Conservation (phyloP, 176 grass and related monocot genomes). For the Oryza rufipogon region DNA sequence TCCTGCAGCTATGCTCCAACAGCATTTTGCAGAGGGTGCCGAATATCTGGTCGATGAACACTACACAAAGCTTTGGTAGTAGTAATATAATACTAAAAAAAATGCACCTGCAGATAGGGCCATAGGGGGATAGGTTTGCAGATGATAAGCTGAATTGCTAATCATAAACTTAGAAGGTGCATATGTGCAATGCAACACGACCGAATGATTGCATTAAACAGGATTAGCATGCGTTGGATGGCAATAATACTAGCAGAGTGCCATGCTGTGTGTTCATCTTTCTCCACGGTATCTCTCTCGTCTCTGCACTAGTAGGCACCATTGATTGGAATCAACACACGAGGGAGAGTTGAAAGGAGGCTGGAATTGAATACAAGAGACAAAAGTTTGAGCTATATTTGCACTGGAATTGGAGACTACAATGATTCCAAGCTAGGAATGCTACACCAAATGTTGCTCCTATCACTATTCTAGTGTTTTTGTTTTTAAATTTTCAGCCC, state of each 20-base stretch:
- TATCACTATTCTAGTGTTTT: background rate
- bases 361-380: constrained; percentile 50
- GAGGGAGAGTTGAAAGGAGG: constrained; percentile 9
- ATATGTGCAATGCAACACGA: constrained; percentile 2
- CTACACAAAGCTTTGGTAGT: background rate
- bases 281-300: background rate
- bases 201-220: constrained; percentile 44
- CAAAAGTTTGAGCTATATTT: constrained; percentile 46
- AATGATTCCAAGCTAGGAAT: constrained; percentile 31
- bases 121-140: too few species aligned
- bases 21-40: constrained; percentile 9
- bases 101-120: background rate
- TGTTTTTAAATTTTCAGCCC: background rate
- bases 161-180: background rate
- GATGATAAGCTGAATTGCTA: background rate
- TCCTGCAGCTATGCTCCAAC: background rate
- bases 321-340: constrained; percentile 48
- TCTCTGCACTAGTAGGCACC: background rate
- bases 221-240: constrained; percentile 46
- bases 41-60: background rate
- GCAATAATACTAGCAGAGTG: constrained; percentile 16
- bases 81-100: constrained; percentile 10
- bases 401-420: constrained; percentile 38
- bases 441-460: constrained; percentile 13
- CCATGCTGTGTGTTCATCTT: background rate